Evolutionary conservation across 208 protist genomes (phyloP), one percentile per base, ranked within the genome.

Genomic region (Leishmania amazonensis): DNA sequence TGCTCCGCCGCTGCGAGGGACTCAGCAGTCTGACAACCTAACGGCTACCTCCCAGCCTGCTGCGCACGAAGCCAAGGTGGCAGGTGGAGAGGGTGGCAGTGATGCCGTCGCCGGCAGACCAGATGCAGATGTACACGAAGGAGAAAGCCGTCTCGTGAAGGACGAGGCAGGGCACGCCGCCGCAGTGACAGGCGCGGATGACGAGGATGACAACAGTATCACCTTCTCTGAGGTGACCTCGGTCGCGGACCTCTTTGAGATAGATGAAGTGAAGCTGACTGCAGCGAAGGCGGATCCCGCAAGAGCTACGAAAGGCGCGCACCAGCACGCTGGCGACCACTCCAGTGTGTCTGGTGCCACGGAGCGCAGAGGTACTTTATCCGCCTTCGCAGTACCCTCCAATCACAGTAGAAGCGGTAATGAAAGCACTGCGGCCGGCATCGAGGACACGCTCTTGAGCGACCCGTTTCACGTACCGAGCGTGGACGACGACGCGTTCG

Each of bases 381-480:
- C 73, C 24, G n/a, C 73, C 31, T 77, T 64, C 21, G 51, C 73
- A 15, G 21, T 77, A 28, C 70, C 70, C 9, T 19, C 45, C 24
- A 17, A 51, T 21, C 40, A 72, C 42, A 38, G 79, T 1, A 72
- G 19, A 31, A 51, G 15, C 45, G n/a, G 40, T 75, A 72, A 4
- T 62, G 53, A 45, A 42, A 47, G 71, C 79, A 1, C 64, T 13
- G 0, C 19, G 11, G 38, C 24, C 71, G 38, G 38, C 57, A 42
- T 67, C 70, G 40, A 53, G 57, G 51, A 75, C 35, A 31, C 47
- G 21, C 70, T 79, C 64, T 71, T 83, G 24, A 64, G 45, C 82
- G 87, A 81, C 28, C 83, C 76, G 6, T 89, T 92, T 49, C 49
- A 72, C 40, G 78, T 83, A 8, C 87, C 87, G 24, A 88, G 80